phyloP scores from a whole-genome alignment of 2,329 filamentous ascomycete genomes.

The Chrysosporium queenslandicum region DNA sequence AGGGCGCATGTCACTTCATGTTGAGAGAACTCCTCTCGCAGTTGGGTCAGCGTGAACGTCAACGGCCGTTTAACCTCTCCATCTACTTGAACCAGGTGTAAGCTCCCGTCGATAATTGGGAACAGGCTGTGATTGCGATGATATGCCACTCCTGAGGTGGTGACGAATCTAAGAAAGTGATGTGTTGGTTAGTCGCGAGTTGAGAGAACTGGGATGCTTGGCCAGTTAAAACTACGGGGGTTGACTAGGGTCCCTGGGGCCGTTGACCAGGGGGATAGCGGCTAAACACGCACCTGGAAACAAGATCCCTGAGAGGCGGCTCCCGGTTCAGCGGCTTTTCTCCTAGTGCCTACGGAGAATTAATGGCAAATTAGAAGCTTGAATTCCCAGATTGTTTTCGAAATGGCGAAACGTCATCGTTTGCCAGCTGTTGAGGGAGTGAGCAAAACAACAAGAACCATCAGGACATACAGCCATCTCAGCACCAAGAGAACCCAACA shows the following conservation, averaged over 20 bases:
- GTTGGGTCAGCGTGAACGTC: constrained; percentile 39
- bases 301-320: constrained; percentile 17
- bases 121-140: constrained; percentile 51
- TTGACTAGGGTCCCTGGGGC: background rate
- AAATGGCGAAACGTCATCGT: background rate
- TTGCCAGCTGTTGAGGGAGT: too few relatives aligned
- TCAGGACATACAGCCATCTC: too few relatives aligned
- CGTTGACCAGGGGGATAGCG: background rate
- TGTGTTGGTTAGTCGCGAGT: too few relatives aligned
- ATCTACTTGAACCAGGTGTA: constrained; percentile 40
- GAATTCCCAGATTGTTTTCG: background rate
- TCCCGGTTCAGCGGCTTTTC: constrained; percentile 17
- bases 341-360: constrained; percentile 1
- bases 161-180: constrained; percentile 43
- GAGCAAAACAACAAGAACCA: too few relatives aligned
- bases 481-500: too few relatives aligned
- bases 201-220: too few relatives aligned
- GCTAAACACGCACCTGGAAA: constrained; percentile 15
- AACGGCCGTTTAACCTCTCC: constrained; percentile 40
- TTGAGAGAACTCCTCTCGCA: constrained; percentile 42
- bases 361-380: constrained; percentile 5
- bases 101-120: constrained; percentile 37
- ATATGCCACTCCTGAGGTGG: constrained; percentile 42
- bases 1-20: constrained; percentile 48
- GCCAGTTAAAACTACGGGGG: background rate